Percentiles rank a stretch among this genome's conserved stretches.
phyloP scores from a whole-genome alignment of 208 protist species.

The Leptomonas pyrrhocoris region DNA sequence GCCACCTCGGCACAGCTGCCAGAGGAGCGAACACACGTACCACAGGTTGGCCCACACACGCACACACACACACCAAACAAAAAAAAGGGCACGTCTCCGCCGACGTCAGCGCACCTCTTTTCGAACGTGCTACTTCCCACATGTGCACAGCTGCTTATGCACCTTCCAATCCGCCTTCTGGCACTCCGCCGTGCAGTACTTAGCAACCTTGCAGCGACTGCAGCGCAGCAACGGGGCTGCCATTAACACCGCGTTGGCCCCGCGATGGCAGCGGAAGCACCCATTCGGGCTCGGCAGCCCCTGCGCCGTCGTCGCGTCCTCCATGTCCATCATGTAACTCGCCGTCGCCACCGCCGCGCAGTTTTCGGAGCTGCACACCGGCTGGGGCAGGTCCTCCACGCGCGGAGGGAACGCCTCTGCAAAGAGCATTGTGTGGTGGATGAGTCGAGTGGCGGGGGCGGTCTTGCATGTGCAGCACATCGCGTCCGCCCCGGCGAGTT shows the following conservation, averaged over 20 bases:
- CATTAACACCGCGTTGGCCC: conserved; percentile 6
- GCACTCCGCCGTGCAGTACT: conserved; percentile 69
- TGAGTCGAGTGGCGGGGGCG: conserved; percentile 40
- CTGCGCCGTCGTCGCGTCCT: conserved; percentile 33
- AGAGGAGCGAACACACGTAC: too few species aligned
- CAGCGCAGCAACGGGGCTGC: conserved; percentile 51
- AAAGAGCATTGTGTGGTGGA: conserved; percentile 72
- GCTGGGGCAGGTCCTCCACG: conserved; percentile 59
- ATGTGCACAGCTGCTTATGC: conserved; percentile 60
- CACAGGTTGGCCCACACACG: too few species aligned
- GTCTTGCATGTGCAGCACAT: conserved; percentile 48
- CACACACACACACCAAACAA: too few species aligned
- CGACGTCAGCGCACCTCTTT: too few species aligned
- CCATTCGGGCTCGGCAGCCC: conserved; percentile 33
- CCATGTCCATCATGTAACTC: conserved; percentile 52
- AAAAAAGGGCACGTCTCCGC: too few species aligned
- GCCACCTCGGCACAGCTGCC: too few species aligned
- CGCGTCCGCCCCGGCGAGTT: conserved; percentile 43
- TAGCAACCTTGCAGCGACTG: conserved; percentile 70
- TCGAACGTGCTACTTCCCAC: neutral
- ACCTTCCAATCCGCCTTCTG: conserved; percentile 66
- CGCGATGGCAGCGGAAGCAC: conserved; percentile 52
- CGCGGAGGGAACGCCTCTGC: conserved; percentile 42
- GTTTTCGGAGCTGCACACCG: conserved; percentile 41
- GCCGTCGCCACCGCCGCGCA: conserved; percentile 41